A percentile compares a stretch with the other conserved stretches of the same genome.
These are phyloP conservation scores for Penicillium malachiteum DNA, from an alignment of 495 filamentous ascomycete genomes.

Conservation along the genomic window DNA sequence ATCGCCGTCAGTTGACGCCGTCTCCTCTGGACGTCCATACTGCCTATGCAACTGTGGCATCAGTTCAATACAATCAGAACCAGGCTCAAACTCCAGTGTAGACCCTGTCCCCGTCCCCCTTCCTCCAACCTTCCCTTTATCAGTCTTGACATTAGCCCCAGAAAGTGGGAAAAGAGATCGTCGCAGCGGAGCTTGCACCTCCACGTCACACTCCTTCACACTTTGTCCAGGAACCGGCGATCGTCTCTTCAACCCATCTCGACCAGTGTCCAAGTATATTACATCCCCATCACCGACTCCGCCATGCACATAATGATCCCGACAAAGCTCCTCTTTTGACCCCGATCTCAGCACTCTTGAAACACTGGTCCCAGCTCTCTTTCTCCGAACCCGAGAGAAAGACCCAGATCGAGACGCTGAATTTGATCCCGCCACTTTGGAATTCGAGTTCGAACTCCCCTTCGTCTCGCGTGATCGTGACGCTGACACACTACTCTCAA, in stretches of 20 bases:
- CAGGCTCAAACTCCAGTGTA: neutral
- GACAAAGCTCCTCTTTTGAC: conserved; percentile 12
- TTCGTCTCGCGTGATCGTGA: conserved; percentile 19
- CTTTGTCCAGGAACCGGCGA: neutral
- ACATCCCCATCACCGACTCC: neutral
- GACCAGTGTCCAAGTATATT: neutral
- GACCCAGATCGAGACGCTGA: conserved; percentile 11
- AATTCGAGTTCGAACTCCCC: conserved; percentile 13
- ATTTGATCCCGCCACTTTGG: conserved; percentile 8
- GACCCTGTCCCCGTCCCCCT: neutral
- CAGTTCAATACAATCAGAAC: conserved; percentile 23
- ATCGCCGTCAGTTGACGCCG: conserved; percentile 22
- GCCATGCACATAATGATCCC: neutral
- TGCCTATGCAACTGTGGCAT: conserved; percentile 15
- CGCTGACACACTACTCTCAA: conserved; percentile 26
- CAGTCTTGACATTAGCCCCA: neutral
- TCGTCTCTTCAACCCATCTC: too few relatives aligned
- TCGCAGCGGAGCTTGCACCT: conserved; percentile 2
- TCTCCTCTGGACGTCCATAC: conserved; percentile 21
- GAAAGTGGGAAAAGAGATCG: conserved; percentile 20
- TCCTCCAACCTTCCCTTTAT: conserved; percentile 1
- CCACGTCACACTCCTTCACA: neutral
- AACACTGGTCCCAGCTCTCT: conserved; percentile 9
- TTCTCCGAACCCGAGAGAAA: conserved; percentile 15
- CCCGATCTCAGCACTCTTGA: conserved; percentile 1